phyloP scores from a whole-genome alignment of 2,329 filamentous ascomycete genomes.

The Fusarium siculi region DNA sequence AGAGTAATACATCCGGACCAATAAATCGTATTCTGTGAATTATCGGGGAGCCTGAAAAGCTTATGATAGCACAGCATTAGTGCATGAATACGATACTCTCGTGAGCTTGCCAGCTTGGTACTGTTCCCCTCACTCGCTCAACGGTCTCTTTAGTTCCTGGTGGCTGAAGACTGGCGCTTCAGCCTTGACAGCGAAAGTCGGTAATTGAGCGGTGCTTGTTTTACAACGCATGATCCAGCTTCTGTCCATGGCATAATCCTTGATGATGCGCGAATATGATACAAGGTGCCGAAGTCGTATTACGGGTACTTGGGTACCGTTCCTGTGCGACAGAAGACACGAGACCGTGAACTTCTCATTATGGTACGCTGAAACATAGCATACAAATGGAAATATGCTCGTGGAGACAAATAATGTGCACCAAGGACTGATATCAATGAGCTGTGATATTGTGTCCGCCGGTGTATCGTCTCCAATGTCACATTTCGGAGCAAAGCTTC shows the following conservation, averaged over 20 bases:
- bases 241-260: not conserved
- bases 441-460: not conserved
- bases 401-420: not conserved
- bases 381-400: not conserved
- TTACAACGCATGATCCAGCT: not conserved
- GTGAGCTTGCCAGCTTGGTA: not conserved
- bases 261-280: constrained; percentile 5
- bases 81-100: not conserved
- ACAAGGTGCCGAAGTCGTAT: not conserved
- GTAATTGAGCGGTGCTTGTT: not conserved
- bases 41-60: not conserved
- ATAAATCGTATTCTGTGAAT: not conserved
- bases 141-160: constrained; percentile 2
- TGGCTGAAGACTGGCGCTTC: constrained; percentile 5
- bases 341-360: not conserved
- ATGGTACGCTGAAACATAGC: not conserved
- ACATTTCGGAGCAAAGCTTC: not conserved
- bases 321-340: not conserved
- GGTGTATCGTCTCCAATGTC: not conserved
- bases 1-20: constrained; percentile 8
- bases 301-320: not conserved
- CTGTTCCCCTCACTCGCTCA: constrained; percentile 15
- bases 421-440: not conserved
- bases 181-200: constrained; percentile 5
- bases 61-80: not conserved